Conservation (phyloP, 2,329 filamentous ascomycete species). For the Xylaria sp. region DNA sequence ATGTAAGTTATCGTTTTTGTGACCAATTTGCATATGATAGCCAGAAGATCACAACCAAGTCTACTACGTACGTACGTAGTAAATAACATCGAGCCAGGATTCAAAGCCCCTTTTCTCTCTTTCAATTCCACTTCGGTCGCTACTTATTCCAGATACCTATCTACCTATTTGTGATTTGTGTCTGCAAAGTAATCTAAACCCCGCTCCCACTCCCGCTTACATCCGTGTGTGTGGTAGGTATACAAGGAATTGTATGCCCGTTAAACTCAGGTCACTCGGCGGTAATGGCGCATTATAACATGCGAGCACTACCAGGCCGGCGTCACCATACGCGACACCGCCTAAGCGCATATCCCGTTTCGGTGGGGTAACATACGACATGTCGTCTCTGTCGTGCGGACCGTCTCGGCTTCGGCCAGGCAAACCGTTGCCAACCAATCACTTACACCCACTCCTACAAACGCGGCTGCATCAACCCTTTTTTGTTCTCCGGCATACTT, state of each 20-base stretch:
- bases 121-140: neutral
- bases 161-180: neutral
- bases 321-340: slow-evolving; percentile 1
- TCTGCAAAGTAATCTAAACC: neutral
- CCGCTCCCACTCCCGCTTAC: neutral
- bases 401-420: neutral
- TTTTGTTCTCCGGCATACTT: neutral
- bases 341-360: neutral
- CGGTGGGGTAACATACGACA: slow-evolving; percentile 7
- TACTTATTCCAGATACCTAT: too few relatives aligned
- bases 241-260: neutral
- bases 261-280: neutral
- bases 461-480: neutral
- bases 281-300: neutral
- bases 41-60: neutral
- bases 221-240: neutral
- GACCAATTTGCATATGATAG: neutral
- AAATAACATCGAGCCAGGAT: neutral
- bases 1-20: slow-evolving; percentile 4
- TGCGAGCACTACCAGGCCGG: slow-evolving; percentile 5
- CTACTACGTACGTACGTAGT: too few relatives aligned
- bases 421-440: neutral
- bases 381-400: neutral
- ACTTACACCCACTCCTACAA: neutral
- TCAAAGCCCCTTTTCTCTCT: neutral